Base-by-base conservation (phyloP, 2,329 filamentous ascomycete genomes). In the Alternaria sp. region DNA sequence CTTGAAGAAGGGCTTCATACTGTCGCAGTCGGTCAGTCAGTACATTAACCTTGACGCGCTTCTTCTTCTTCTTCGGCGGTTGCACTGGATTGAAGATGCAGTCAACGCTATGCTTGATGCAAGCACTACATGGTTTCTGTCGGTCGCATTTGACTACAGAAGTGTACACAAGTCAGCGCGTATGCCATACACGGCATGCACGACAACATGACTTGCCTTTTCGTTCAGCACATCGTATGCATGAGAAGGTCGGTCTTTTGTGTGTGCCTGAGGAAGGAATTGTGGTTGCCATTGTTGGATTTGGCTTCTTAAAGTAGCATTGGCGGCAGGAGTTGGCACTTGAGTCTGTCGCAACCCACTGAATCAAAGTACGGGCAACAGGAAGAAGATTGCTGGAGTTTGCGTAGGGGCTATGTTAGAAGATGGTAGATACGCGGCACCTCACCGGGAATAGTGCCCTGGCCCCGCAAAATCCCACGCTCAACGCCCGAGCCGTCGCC, bases 1-100 rank as follows among this genome's bases (percentile, higher is more conserved):
- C 55, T 57, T 59, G 63, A 34, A 75, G 64, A 7, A 75, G 48
- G 34, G 51, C 26, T 51, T 74, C 69, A 56, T 72, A 73, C 38
- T 63, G 61, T 43, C 53, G 68, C 9, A 74, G 52, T 43, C 61
- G 61, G 14, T 71, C 69, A 18, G 52, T 57, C 7, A 75, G 51
- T 11, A 59, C 39, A 8, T 62, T 55, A 34, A 57, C 54, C 39
- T 62, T 62, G 41, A 59, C 24, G 38, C 49, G 44, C 14, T 34
- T 61, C 7, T 51, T 49, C 36, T 44, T 49, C 36, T 44, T 59
- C 32, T 49, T 51, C 32, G 55, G 44, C 7, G 38, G 64, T 36
- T 49, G 51, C 14, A 66, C 46, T 7, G 58, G 51, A 36, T 59
- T 61, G 47, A 62, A 71, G 22, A 63, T 44, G 52, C 70, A 73